Percentiles rank a stretch among this genome's conserved stretches.
These are phyloP conservation scores for Xylaria acuta DNA, from an alignment of 495 filamentous ascomycete genomes.

Conservation along the genomic window DNA sequence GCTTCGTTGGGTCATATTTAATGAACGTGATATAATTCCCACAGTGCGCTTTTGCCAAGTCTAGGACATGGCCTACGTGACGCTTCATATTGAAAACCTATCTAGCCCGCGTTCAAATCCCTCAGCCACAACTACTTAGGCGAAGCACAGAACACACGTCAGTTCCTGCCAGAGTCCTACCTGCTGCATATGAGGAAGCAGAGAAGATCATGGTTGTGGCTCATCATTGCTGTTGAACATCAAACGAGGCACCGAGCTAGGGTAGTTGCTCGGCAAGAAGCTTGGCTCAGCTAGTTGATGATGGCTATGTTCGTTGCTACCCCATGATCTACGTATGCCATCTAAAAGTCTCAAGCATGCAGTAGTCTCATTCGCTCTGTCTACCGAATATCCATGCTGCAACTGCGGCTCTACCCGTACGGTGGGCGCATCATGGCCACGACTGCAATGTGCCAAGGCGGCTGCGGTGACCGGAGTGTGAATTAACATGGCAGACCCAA, in stretches of 20 bases:
- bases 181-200: no score
- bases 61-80: background rate
- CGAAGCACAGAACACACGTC: background rate
- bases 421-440: background rate
- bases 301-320: constrained; percentile 12
- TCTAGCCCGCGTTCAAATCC: background rate
- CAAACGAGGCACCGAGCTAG: no score
- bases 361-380: background rate
- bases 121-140: background rate
- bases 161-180: background rate
- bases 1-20: background rate
- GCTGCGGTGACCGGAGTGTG: background rate
- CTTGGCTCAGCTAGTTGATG: constrained; percentile 18
- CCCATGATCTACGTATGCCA: constrained; percentile 1
- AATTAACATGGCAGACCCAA: background rate
- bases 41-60: background rate
- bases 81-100: background rate
- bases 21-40: background rate
- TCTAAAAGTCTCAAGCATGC: background rate
- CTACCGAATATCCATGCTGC: background rate
- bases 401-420: constrained; percentile 7
- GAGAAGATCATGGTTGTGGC: background rate
- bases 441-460: background rate
- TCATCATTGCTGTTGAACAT: background rate
- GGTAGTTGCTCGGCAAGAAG: background rate